Evolutionary conservation across 495 filamentous ascomycete genomes (phyloP).

Genomic region (Penicillium flavigenum): DNA sequence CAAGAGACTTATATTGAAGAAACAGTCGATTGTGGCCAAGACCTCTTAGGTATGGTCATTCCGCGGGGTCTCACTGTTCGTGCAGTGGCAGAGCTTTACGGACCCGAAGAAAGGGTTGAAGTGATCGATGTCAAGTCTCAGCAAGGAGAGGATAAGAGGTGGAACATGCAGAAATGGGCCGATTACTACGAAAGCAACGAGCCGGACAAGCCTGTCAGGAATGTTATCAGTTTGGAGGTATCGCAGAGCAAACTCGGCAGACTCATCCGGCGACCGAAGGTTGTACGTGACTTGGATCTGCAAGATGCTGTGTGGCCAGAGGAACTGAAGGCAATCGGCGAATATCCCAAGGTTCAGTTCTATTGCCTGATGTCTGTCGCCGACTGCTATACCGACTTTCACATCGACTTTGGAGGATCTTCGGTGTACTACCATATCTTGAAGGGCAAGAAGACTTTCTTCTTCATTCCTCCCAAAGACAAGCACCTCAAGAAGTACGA

Average conservation of each 20-base stretch:
- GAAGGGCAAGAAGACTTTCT: conserved; percentile 74
- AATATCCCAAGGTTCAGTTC: conserved; percentile 65
- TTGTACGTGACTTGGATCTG: conserved; percentile 70
- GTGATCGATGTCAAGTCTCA: conserved; percentile 79
- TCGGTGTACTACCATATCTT: conserved; percentile 78
- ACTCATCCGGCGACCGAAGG: conserved; percentile 65
- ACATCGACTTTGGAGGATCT: conserved; percentile 78
- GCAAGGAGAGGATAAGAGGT: conserved; percentile 64
- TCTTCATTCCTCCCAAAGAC: conserved; percentile 74
- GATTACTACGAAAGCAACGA: conserved; percentile 71
- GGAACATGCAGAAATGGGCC: conserved; percentile 71
- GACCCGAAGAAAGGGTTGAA: conserved; percentile 62
- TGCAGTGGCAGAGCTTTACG: conserved; percentile 64
- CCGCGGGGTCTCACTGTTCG: conserved; percentile 66
- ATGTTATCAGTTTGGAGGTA: conserved; percentile 76
- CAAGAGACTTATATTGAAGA: conserved; percentile 43
- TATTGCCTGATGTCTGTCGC: conserved; percentile 79
- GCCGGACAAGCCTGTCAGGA: conserved; percentile 60
- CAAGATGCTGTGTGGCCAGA: conserved; percentile 71
- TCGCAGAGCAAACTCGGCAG: conserved; percentile 65
- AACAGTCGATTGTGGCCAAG: conserved; percentile 60
- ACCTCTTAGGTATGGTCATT: conserved; percentile 73
- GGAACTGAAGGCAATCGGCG: conserved; percentile 56
- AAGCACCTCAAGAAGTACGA: conserved; percentile 76
- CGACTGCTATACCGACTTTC: conserved; percentile 78